phyloP scores from a whole-genome alignment of 2,329 filamentous ascomycete species.

The Sporothrix protearum region DNA sequence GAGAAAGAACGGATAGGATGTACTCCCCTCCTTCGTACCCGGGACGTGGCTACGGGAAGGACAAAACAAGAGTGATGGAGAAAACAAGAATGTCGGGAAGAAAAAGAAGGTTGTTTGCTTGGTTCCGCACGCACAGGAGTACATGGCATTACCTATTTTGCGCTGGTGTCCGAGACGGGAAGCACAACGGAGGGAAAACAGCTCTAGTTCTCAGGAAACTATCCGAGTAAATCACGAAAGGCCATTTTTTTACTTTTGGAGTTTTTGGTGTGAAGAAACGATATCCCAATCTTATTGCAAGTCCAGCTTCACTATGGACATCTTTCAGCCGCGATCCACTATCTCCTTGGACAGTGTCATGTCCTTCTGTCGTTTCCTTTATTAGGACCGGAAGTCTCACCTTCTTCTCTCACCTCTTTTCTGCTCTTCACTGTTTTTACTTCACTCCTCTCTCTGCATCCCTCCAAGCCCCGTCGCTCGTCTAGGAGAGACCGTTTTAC shows the following conservation, averaged over 20 bases:
- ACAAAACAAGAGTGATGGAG: neutral
- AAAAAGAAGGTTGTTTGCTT: conserved; percentile 19
- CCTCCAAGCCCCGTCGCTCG: neutral
- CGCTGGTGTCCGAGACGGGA: conserved; percentile 2
- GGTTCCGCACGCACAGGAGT: conserved; percentile 2
- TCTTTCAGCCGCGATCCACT: conserved; percentile 1
- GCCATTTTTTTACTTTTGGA: conserved; percentile 8
- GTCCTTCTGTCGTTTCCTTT: conserved; percentile 7
- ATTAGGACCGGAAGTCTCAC: conserved; percentile 7
- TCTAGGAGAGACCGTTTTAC: conserved; percentile 14
- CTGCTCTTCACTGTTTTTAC: neutral
- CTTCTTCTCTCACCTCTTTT: neutral
- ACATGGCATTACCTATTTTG: neutral
- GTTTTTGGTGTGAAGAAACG: too few relatives aligned
- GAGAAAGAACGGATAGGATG: neutral
- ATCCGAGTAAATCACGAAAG: neutral
- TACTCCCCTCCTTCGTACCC: neutral
- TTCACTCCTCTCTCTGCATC: neutral
- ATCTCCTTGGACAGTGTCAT: neutral
- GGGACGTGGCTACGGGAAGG: conserved; percentile 2
- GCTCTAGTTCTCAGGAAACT: neutral
- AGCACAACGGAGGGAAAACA: neutral
- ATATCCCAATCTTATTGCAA: neutral
- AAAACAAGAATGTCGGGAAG: neutral
- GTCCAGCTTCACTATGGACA: neutral